Percentiles rank a stretch among this genome's conserved stretches.
phyloP scores from a whole-genome alignment of 106 monocot genomes.

The Phalaenopsis equestris region DNA sequence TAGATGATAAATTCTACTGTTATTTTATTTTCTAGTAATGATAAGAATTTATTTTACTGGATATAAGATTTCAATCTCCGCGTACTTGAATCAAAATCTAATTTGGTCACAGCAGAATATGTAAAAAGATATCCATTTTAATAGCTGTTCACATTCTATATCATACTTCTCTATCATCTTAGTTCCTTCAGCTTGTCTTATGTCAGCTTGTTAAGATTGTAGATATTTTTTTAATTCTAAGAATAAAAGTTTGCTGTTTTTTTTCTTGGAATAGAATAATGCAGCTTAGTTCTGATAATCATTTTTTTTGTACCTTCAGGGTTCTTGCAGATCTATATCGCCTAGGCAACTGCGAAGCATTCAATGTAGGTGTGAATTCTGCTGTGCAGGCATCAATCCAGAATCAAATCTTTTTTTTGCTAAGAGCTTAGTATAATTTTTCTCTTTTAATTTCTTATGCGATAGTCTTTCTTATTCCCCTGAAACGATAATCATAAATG shows the following conservation, averaged over 20 bases:
- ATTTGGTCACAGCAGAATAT: not conserved
- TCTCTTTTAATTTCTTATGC: slow-evolving; percentile 1
- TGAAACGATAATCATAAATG: not conserved
- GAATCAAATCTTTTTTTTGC: not conserved
- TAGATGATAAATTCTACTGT: not conserved
- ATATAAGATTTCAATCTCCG: too few species aligned
- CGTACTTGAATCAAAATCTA: not conserved
- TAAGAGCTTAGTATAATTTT: not conserved
- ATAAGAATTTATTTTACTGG: not conserved
- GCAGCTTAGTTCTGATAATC: not conserved
- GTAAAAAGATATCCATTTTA: not conserved
- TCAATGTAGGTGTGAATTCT: slow-evolving; percentile 78
- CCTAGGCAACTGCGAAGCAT: slow-evolving; percentile 81
- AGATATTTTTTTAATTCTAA: not conserved
- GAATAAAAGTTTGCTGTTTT: not conserved
- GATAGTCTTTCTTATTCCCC: not conserved
- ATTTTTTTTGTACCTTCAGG: slow-evolving; percentile 29
- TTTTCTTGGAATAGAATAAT: slow-evolving; percentile 1
- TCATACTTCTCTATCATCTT: not conserved
- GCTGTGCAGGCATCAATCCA: not conserved
- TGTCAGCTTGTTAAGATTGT: not conserved
- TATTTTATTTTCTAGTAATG: not conserved
- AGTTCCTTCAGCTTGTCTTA: not conserved
- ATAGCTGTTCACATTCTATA: not conserved
- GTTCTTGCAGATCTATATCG: slow-evolving; percentile 72